Conservation (phyloP, 805 yeast genomes). For the Candida michaelii region DNA sequence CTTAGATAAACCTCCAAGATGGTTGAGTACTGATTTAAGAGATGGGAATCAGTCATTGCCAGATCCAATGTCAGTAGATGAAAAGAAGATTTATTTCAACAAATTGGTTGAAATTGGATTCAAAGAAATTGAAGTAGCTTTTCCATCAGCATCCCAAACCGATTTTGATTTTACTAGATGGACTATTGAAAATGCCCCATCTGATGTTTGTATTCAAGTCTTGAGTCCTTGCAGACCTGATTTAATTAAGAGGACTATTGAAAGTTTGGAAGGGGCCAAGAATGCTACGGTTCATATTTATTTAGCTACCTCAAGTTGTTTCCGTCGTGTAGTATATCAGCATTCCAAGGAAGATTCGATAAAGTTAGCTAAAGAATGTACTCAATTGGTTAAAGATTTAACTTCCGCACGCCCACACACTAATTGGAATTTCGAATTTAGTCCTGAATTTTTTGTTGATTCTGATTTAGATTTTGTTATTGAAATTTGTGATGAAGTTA, state of each 20-base stretch:
- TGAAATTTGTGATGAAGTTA: conserved; percentile 71
- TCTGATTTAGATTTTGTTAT: conserved; percentile 64
- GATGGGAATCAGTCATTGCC: conserved; percentile 86
- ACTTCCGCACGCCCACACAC: conserved; percentile 67
- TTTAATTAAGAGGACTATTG: conserved; percentile 68
- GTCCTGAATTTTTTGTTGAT: conserved; percentile 79
- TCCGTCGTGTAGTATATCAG: conserved; percentile 69
- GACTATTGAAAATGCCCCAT: conserved; percentile 73
- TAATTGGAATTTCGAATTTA: conserved; percentile 72
- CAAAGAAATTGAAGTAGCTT: conserved; percentile 81
- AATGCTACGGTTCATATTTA: conserved; percentile 75
- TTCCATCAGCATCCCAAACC: conserved; percentile 76
- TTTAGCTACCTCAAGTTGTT: conserved; percentile 72
- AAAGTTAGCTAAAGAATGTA: conserved; percentile 59
- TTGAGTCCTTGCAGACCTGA: conserved; percentile 76
- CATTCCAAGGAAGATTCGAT: conserved; percentile 59
- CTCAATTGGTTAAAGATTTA: conserved; percentile 60
- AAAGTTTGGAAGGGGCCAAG: conserved; percentile 71
- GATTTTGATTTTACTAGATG: conserved; percentile 80
- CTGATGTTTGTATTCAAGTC: conserved; percentile 74
- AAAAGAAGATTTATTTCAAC: conserved; percentile 67
- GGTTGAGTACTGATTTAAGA: conserved; percentile 81
- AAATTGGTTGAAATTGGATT: conserved; percentile 72
- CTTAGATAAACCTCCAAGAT: conserved; percentile 66
- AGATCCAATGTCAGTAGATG: conserved; percentile 83